Conservation (phyloP, 108 stramenopile genomes). For the Cyclotella baltica region DNA sequence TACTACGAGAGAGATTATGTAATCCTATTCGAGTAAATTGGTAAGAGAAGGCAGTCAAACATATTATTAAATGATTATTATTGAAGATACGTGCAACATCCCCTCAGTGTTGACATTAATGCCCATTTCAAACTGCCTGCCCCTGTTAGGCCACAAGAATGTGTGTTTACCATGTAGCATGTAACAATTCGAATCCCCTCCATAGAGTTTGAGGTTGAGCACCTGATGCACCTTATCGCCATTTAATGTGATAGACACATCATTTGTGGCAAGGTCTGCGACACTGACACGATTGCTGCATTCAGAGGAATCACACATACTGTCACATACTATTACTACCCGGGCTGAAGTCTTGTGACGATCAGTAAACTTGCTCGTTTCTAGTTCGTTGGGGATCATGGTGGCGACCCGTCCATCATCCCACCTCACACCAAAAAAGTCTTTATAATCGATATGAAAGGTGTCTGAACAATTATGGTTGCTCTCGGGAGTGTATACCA, state of each 20-base stretch:
- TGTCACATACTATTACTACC: slow-evolving; percentile 5
- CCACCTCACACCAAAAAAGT: slow-evolving; percentile 14
- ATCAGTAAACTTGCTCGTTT: neutral
- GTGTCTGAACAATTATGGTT: slow-evolving; percentile 5
- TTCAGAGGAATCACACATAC: neutral
- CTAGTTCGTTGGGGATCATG: slow-evolving; percentile 12
- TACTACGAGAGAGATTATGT: no score
- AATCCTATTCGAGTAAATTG: no score
- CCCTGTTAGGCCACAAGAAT: slow-evolving; percentile 1
- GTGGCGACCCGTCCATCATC: slow-evolving; percentile 6
- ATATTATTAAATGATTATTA: slow-evolving; percentile 7
- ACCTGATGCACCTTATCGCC: neutral
- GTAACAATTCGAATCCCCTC: neutral
- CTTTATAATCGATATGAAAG: slow-evolving; percentile 10
- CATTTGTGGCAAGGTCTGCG: neutral
- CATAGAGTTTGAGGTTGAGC: neutral
- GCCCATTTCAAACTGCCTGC: neutral
- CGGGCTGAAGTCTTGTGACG: neutral
- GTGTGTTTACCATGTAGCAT: slow-evolving; percentile 10
- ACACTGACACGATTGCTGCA: slow-evolving; percentile 5
- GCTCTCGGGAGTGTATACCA: slow-evolving; percentile 14
- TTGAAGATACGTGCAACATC: neutral
- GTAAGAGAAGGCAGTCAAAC: no score
- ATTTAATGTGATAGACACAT: slow-evolving; percentile 8
- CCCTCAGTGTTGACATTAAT: neutral